These are phyloP conservation scores for Pichia sp. DNA, from an alignment of 1,139 yeast genomes.

Conservation along the genomic window DNA sequence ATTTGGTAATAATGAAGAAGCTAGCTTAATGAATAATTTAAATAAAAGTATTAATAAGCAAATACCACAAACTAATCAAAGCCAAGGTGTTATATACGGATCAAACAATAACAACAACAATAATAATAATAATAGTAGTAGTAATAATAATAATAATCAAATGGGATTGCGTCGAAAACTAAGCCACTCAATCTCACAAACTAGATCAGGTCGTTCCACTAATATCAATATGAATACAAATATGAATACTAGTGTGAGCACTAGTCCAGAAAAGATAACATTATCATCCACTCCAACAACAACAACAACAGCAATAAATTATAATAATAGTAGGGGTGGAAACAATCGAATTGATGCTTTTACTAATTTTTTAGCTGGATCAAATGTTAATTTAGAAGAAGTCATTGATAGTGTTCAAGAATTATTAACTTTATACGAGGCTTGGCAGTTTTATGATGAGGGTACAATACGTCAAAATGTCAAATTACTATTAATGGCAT, in stretches of 20 bases:
- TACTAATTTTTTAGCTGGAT: constrained; percentile 61
- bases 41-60: too few relatives aligned
- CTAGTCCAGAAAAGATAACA: background rate
- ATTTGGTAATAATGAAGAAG: too few relatives aligned
- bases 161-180: constrained; percentile 9
- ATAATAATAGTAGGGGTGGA: background rate
- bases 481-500: constrained; percentile 14
- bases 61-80: too few relatives aligned
- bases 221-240: too few relatives aligned
- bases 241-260: background rate
- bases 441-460: constrained; percentile 84
- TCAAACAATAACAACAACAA: too few relatives aligned
- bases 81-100: too few relatives aligned
- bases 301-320: background rate
- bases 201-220: background rate
- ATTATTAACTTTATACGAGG: constrained; percentile 66
- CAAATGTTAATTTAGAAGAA: constrained; percentile 71
- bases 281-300: background rate
- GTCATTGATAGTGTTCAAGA: constrained; percentile 81
- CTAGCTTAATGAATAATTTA: too few relatives aligned
- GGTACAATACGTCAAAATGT: constrained; percentile 23
- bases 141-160: background rate
- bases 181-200: constrained; percentile 1
- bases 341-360: constrained; percentile 31
- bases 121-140: background rate